A percentile compares a stretch with the other conserved stretches of the same genome.
Conservation (phyloP, 345 rosid species). For the Punica granatum region DNA sequence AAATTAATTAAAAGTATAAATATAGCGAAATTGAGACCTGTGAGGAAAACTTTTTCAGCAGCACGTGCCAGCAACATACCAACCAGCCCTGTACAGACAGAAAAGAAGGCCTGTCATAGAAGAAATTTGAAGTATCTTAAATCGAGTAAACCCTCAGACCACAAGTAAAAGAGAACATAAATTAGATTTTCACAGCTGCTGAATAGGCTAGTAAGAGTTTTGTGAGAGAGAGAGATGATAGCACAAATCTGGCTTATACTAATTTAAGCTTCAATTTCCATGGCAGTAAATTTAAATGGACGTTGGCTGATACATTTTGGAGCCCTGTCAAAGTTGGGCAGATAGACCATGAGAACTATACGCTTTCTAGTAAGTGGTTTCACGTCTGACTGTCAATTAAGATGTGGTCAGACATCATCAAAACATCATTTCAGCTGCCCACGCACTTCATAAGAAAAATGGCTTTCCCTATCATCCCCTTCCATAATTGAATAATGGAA, state of each 20-base stretch:
- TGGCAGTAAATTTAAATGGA: neutral
- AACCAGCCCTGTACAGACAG: conserved; percentile 47
- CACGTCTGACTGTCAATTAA: neutral
- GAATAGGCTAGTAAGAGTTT: neutral
- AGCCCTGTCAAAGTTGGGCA: neutral
- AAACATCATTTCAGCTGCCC: neutral
- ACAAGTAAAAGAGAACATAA: neutral
- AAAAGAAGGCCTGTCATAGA: conserved; percentile 15
- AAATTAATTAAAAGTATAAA: neutral
- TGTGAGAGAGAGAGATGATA: neutral
- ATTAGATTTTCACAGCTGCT: neutral
- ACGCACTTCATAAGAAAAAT: neutral
- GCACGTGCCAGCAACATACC: conserved; percentile 66
- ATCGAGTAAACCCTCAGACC: neutral
- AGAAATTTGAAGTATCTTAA: conserved; percentile 8
- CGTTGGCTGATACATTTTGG: neutral
- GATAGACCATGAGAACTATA: neutral
- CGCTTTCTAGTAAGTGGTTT: neutral
- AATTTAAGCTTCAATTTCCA: neutral
- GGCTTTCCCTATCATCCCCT: neutral
- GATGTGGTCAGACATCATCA: neutral
- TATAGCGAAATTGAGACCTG: conserved; percentile 29
- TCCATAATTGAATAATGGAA: neutral
- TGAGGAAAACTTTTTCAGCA: conserved; percentile 65
- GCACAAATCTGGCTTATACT: neutral